Evolutionary conservation across 495 filamentous ascomycete species (phyloP).

Genomic region (Apiosordaria backusii): DNA sequence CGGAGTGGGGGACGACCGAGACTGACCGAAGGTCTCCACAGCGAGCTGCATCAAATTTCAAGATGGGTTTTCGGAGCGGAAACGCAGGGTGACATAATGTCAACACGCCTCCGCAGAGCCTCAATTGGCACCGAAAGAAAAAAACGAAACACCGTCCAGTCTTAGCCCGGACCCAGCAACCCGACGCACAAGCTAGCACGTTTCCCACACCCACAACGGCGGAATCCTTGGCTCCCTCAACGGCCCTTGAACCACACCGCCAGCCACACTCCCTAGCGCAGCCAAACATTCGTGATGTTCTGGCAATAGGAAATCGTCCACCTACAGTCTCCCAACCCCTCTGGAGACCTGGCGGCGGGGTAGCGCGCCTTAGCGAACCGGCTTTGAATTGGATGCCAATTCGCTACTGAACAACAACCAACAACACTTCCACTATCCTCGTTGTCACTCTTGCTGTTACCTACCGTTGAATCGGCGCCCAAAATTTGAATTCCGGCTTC

Average conservation of each 20-base stretch:
- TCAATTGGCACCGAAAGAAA: neutral
- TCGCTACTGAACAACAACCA: neutral
- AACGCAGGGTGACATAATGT: conserved; percentile 22
- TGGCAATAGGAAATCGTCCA: neutral
- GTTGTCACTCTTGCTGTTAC: neutral
- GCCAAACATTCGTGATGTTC: conserved; percentile 15
- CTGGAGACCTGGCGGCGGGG: conserved; percentile 9
- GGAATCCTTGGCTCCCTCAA: neutral
- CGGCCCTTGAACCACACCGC: neutral
- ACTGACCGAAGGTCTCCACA: conserved; percentile 15
- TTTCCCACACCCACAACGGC: neutral
- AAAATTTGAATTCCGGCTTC: neutral
- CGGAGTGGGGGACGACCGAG: neutral
- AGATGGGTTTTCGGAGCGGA: neutral
- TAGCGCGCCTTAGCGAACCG: neutral
- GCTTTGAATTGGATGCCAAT: neutral
- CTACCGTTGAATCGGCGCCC: neutral
- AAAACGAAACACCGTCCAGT: neutral
- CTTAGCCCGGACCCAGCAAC: neutral
- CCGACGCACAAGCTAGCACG: neutral
- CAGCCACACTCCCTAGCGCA: neutral
- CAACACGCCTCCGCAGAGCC: neutral
- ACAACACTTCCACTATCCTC: neutral
- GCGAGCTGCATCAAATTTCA: conserved; percentile 1
- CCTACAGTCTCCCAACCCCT: neutral